Conservation (phyloP, 805 yeast genomes). For the Candida gorgasii region DNA sequence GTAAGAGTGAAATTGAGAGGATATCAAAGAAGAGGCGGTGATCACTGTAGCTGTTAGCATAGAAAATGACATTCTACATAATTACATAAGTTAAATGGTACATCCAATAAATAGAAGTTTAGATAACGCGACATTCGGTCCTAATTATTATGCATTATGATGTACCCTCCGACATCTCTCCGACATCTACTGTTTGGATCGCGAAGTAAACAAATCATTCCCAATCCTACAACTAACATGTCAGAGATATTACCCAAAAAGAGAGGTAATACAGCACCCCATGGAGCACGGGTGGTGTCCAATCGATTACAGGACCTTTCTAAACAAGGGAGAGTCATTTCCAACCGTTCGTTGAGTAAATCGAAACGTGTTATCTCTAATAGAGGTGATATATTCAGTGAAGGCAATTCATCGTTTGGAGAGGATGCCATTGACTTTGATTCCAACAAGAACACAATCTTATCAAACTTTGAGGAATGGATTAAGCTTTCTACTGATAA, state of each 20-base stretch:
- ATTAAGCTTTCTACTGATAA: slow-evolving; percentile 48
- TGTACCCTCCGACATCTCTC: too few species aligned
- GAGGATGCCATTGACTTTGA: slow-evolving; percentile 45
- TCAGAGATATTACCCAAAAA: slow-evolving; percentile 28
- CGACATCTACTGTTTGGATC: too few species aligned
- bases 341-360: slow-evolving; percentile 23
- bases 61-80: too few species aligned
- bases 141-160: too few species aligned
- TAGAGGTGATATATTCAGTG: slow-evolving; percentile 21
- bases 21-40: slow-evolving; percentile 21
- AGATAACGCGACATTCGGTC: too few species aligned
- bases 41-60: too few species aligned
- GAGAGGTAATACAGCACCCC: slow-evolving; percentile 16
- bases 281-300: slow-evolving; percentile 18
- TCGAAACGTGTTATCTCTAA: slow-evolving; percentile 18
- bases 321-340: slow-evolving; percentile 29
- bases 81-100: too few species aligned
- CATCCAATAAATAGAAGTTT: too few species aligned
- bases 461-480: slow-evolving; percentile 51
- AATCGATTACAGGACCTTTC: slow-evolving; percentile 27
- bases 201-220: too few species aligned
- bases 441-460: slow-evolving; percentile 42
- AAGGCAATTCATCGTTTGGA: slow-evolving; percentile 25
- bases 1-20: slow-evolving; percentile 63
- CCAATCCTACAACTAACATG: too few species aligned